These are phyloP conservation scores for Trypanosoma platydactyli DNA, from an alignment of 208 protist genomes.

Conservation along the genomic window DNA sequence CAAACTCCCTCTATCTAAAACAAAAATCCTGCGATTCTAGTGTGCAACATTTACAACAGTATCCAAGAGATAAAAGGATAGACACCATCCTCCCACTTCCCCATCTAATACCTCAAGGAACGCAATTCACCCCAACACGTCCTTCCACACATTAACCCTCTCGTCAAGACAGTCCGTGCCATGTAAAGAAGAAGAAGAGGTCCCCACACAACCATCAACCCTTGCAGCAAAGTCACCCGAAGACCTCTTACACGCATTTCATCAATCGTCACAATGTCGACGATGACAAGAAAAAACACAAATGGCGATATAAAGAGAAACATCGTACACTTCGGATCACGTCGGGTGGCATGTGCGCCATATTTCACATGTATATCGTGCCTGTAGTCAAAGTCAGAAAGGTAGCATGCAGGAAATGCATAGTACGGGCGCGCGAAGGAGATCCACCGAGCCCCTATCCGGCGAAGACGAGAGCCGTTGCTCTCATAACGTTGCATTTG, in stretches of 20 bases:
- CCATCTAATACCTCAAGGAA: background rate
- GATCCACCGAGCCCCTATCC: constrained; percentile 25
- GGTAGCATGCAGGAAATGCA: constrained; percentile 15
- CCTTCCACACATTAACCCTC: constrained; percentile 1
- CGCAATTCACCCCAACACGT: constrained; percentile 8
- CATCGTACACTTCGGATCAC: constrained; percentile 4
- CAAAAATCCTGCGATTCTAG: no score
- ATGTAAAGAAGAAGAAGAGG: constrained; percentile 27
- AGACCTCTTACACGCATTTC: constrained; percentile 4
- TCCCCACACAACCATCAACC: constrained; percentile 17
- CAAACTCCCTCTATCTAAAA: no score
- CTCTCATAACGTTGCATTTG: constrained; percentile 7
- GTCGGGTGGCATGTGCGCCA: background rate
- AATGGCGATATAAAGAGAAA: constrained; percentile 27
- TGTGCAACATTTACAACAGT: no score
- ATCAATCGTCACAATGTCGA: constrained; percentile 26
- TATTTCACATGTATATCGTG: constrained; percentile 18
- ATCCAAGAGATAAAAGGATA: no score
- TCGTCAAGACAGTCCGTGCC: constrained; percentile 5
- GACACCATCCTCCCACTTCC: no score
- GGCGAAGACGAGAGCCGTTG: constrained; percentile 13
- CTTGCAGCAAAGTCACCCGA: constrained; percentile 27
- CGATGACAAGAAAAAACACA: constrained; percentile 23
- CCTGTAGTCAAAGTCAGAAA: constrained; percentile 27
- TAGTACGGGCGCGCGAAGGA: constrained; percentile 25